A percentile compares a stretch with the other conserved stretches of the same genome.
These are phyloP conservation scores for Lanmaoa pseudosensibilis DNA, from an alignment of 768 basidiomycete species.

Conservation along the genomic window DNA sequence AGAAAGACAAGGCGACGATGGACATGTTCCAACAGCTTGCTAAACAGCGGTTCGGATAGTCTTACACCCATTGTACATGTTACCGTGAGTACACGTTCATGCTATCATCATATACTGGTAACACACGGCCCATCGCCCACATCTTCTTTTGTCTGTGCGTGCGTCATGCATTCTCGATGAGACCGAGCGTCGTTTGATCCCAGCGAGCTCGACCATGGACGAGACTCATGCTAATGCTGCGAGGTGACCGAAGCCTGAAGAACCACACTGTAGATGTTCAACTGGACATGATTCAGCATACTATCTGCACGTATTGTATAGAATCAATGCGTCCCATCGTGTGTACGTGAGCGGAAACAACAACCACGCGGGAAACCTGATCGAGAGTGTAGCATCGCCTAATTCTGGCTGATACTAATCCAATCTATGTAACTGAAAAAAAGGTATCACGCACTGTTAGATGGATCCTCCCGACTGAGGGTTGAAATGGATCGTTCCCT, in stretches of 20 bases:
- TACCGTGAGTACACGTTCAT: constrained; percentile 16
- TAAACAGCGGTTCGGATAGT: constrained; percentile 80
- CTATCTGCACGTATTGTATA: too few species aligned
- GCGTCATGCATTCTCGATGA: neutral
- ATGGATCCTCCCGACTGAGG: too few species aligned
- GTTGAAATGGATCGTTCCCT: too few species aligned
- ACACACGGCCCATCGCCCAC: neutral
- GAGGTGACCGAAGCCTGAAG: too few species aligned
- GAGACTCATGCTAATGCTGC: too few species aligned
- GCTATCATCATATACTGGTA: neutral
- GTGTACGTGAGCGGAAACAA: neutral
- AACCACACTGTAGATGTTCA: too few species aligned
- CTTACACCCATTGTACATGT: constrained; percentile 4
- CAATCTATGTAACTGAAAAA: too few species aligned
- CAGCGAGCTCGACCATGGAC: too few species aligned
- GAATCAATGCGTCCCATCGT: neutral
- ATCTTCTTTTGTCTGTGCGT: neutral
- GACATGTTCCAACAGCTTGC: constrained; percentile 93
- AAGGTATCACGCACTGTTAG: too few species aligned
- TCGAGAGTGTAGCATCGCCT: too few species aligned
- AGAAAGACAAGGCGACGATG: constrained; percentile 91
- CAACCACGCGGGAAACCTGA: neutral
- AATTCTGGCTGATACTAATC: neutral
- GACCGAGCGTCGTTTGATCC: too few species aligned
- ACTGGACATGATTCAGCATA: too few species aligned